Percentiles rank a stretch among this genome's conserved stretches.
These are phyloP conservation scores for Prunus dulcis DNA, from an alignment of 306 rosid species.

Conservation along the genomic window DNA sequence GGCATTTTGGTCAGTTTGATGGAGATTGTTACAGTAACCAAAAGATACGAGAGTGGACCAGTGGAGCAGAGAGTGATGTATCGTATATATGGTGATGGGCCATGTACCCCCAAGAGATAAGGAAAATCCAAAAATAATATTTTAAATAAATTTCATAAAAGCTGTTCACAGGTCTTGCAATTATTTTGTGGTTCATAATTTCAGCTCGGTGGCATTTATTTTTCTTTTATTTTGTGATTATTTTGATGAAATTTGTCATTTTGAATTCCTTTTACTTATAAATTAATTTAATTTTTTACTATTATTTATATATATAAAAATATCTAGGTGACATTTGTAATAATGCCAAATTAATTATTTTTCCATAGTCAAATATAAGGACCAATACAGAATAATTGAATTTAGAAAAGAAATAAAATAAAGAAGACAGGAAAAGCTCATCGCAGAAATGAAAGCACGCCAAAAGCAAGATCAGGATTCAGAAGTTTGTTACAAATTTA, in stretches of 20 bases:
- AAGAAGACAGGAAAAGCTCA: too few relatives aligned
- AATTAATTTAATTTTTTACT: too few relatives aligned
- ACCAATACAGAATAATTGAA: too few relatives aligned
- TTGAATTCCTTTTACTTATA: background rate
- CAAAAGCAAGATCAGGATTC: background rate
- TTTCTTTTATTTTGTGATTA: too few relatives aligned
- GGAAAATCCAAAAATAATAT: background rate
- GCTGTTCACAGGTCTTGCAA: background rate
- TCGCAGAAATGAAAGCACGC: background rate
- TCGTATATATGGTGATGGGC: background rate
- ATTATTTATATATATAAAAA: too few relatives aligned
- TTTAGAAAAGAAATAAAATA: too few relatives aligned
- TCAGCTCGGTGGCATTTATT: too few relatives aligned
- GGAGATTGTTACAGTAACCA: conserved; percentile 2
- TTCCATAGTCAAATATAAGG: too few relatives aligned
- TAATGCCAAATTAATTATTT: too few relatives aligned
- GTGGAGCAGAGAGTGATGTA: background rate
- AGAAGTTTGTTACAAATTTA: background rate
- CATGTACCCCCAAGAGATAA: conserved; percentile 39
- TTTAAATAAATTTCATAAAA: background rate
- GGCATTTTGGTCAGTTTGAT: background rate
- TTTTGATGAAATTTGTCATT: background rate
- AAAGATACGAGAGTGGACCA: conserved; percentile 10
- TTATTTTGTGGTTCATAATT: too few relatives aligned
- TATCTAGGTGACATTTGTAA: background rate